A percentile compares a stretch with the other conserved stretches of the same genome.
Conservation (phyloP, 331 rosid species). For the Dryas integrifolia region DNA sequence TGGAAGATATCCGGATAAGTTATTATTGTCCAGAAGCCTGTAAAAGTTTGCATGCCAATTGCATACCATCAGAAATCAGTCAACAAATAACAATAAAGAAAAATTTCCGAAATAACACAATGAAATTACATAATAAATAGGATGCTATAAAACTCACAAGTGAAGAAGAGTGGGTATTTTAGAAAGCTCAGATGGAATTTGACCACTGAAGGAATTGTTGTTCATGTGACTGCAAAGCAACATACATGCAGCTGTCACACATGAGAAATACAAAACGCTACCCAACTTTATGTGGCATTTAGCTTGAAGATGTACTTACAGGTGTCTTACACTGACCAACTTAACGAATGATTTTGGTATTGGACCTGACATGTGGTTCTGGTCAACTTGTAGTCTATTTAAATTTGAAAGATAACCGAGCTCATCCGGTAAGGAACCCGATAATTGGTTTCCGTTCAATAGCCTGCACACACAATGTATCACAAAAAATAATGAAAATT, state of each 20-base stretch:
- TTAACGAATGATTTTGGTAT: conserved; percentile 47
- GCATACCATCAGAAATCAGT: conserved; percentile 14
- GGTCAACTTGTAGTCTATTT: conserved; percentile 39
- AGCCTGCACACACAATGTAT: conserved; percentile 33
- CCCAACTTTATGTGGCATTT: not conserved
- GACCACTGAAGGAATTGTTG: conserved; percentile 48
- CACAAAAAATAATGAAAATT: not conserved
- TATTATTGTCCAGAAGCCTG: conserved; percentile 83
- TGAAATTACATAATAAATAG: not conserved
- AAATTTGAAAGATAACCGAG: conserved; percentile 40
- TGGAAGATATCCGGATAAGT: conserved; percentile 70
- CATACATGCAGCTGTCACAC: not conserved
- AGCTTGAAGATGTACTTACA: conserved; percentile 32
- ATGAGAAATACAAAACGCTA: conserved; percentile 8
- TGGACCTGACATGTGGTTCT: conserved; percentile 40
- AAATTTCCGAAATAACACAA: not conserved
- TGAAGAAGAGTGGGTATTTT: conserved; percentile 31
- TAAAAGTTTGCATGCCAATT: conserved; percentile 25
- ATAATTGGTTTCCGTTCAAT: conserved; percentile 42
- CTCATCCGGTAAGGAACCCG: conserved; percentile 48
- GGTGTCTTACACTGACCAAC: conserved; percentile 31
- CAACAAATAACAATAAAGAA: conserved; percentile 10
- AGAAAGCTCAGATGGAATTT: conserved; percentile 43
- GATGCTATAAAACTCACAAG: conserved; percentile 37
- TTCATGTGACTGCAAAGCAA: conserved; percentile 46